Percentiles rank a stretch among this genome's conserved stretches.
phyloP scores from a whole-genome alignment of 805 yeast genomes.

The Myxozyma melibiosi region DNA sequence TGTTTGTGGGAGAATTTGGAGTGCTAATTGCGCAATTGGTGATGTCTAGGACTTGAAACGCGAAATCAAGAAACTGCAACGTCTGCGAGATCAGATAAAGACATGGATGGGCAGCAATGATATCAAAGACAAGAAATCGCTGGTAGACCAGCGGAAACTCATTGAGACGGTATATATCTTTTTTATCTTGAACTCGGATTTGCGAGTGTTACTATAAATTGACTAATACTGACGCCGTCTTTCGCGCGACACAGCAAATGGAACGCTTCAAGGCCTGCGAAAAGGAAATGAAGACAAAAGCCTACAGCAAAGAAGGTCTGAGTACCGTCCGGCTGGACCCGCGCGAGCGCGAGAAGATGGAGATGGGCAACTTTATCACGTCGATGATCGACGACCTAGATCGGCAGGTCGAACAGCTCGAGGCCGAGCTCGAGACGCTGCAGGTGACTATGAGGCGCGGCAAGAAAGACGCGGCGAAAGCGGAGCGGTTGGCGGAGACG shows the following conservation, averaged over 20 bases:
- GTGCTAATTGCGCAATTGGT: background rate
- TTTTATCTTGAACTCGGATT: background rate
- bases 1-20: background rate
- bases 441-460: slow-evolving; percentile 58
- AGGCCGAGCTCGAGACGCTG: slow-evolving; percentile 65
- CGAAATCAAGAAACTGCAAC: slow-evolving; percentile 91
- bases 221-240: background rate
- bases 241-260: slow-evolving; percentile 59
- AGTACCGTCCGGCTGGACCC: slow-evolving; percentile 75
- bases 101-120: slow-evolving; percentile 92
- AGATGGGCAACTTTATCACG: slow-evolving; percentile 68
- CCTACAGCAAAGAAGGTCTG: slow-evolving; percentile 89
- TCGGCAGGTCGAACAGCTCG: slow-evolving; percentile 76
- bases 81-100: slow-evolving; percentile 92
- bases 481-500: slow-evolving; percentile 61
- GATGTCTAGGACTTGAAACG: slow-evolving; percentile 70
- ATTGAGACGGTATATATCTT: slow-evolving; percentile 48
- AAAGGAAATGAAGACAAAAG: slow-evolving; percentile 89
- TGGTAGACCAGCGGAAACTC: slow-evolving; percentile 71
- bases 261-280: slow-evolving; percentile 94
- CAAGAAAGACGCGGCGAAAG: slow-evolving; percentile 59
- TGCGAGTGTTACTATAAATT: background rate
- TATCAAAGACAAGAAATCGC: slow-evolving; percentile 81
- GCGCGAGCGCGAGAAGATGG: slow-evolving; percentile 75
- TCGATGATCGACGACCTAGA: slow-evolving; percentile 76